Evolutionary conservation across 2,329 filamentous ascomycete species (phyloP).

Genomic region (Cordyceps cateniannulata): DNA sequence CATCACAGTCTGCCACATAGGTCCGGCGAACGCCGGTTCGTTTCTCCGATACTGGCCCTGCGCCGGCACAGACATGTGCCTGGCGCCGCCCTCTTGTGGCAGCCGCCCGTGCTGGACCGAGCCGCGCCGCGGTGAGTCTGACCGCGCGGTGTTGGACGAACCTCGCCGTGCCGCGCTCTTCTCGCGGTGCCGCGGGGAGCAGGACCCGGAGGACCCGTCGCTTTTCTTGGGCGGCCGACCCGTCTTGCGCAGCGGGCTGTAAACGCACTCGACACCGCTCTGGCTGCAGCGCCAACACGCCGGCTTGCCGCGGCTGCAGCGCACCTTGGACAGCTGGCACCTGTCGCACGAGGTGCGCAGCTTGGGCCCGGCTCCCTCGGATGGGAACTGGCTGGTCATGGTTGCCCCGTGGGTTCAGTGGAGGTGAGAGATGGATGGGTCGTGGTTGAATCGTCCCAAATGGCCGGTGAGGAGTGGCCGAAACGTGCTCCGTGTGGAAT

Average conservation of each 20-base stretch:
- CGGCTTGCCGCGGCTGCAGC: too few relatives aligned
- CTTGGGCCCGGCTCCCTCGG: background rate
- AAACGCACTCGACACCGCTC: background rate
- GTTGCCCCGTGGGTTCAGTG: too few relatives aligned
- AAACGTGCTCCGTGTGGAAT: too few relatives aligned
- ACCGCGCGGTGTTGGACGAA: background rate
- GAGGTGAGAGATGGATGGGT: background rate
- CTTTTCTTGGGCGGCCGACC: background rate
- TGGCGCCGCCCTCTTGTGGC: too few relatives aligned
- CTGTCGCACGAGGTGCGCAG: background rate
- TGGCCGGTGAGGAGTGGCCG: too few relatives aligned
- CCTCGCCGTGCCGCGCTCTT: background rate
- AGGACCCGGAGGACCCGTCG: too few relatives aligned
- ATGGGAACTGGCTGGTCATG: background rate
- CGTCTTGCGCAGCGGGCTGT: background rate
- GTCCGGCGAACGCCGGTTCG: background rate
- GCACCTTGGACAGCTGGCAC: background rate
- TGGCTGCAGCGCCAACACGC: too few relatives aligned
- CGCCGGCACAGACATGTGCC: too few relatives aligned
- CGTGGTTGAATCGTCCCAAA: background rate
- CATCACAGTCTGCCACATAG: background rate
- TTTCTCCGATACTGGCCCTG: background rate
- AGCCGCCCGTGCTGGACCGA: too few relatives aligned
- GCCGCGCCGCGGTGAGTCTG: background rate
- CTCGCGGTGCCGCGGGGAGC: background rate